Percentiles rank a stretch among this genome's conserved stretches.
These are phyloP conservation scores for Zygotorulaspora florentina DNA, from an alignment of 805 yeast species.

Conservation along the genomic window DNA sequence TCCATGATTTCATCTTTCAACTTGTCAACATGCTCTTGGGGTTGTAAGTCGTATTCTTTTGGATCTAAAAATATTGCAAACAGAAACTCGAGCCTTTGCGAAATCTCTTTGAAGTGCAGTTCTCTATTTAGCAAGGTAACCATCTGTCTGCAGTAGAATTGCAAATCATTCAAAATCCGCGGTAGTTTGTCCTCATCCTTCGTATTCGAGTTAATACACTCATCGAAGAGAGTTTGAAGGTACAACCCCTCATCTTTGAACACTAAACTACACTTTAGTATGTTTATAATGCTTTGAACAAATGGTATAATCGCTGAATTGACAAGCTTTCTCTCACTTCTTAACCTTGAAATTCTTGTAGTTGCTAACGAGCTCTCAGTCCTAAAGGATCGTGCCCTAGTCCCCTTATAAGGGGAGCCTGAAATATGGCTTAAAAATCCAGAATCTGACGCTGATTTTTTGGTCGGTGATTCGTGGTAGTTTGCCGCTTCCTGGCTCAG, in stretches of 20 bases:
- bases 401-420: constrained; percentile 22
- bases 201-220: constrained; percentile 8
- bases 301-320: constrained; percentile 22
- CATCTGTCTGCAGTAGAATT: constrained; percentile 21
- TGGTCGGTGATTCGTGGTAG: background rate
- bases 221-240: constrained; percentile 14
- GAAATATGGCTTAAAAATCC: constrained; percentile 20
- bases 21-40: constrained; percentile 14
- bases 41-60: constrained; percentile 15
- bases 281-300: constrained; percentile 18
- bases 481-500: background rate
- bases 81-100: constrained; percentile 19
- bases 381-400: constrained; percentile 10
- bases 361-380: constrained; percentile 24
- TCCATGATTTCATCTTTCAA: constrained; percentile 18
- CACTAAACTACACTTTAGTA: constrained; percentile 19
- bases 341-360: constrained; percentile 16
- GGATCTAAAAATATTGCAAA: constrained; percentile 22
- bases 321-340: constrained; percentile 17
- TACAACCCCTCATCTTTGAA: constrained; percentile 20
- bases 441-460: constrained; percentile 6
- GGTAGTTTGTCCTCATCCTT: constrained; percentile 14
- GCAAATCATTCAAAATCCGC: constrained; percentile 19
- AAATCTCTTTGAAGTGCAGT: constrained; percentile 17
- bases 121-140: constrained; percentile 26